Evolutionary conservation across 257 asterid species (phyloP), one percentile per base, ranked within the genome.

Genomic region (Rhazya stricta): DNA sequence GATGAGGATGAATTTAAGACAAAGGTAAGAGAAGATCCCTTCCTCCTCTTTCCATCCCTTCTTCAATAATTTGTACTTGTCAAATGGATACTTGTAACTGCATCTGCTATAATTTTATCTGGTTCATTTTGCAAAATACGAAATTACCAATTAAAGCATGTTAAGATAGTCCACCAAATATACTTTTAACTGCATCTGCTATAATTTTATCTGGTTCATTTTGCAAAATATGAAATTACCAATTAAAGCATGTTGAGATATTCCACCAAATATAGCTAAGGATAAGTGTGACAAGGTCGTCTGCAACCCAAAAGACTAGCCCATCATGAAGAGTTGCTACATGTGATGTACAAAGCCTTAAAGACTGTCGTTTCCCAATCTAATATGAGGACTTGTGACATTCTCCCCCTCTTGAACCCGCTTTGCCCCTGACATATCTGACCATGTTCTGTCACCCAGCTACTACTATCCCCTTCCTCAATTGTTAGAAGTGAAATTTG

Each of bases 1-100:
- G 98, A 92, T 69, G 97, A 88, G 79, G 91, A 88, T 67, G 97
- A 88, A 82, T 89, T 95, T 63, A 86, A 87, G 86, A 73, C 80
- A 69, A 91, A 95, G 99, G 99, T 95, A 85, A 74, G 73, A 39
- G 67, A 10, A 41, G 13, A 50, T 73, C 39, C 27, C 69, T 80
- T n/a, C 57, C 34, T 19, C n/a, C n/a, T n/a, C n/a, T n/a, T n/a
- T n/a, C 60, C 25, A 27, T 8, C 32, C 25, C 32, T 11, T 41
- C 15, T 66, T 66, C 43, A 61, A 21, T 34, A 18, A 30, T 15
- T 36, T 62, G n/a, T 62, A 54, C 29, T 29, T 60, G 36, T 32
- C 39, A 25, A 18, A 6, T 27, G 34, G 37, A 21, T 60, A 11
- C 18, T 3, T 6, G 21, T 19, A 23, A 25, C 21, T 54, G 25